These are phyloP conservation scores for Colletotrichum acutatum DNA, from an alignment of 2,329 filamentous ascomycete genomes.

Conservation along the genomic window DNA sequence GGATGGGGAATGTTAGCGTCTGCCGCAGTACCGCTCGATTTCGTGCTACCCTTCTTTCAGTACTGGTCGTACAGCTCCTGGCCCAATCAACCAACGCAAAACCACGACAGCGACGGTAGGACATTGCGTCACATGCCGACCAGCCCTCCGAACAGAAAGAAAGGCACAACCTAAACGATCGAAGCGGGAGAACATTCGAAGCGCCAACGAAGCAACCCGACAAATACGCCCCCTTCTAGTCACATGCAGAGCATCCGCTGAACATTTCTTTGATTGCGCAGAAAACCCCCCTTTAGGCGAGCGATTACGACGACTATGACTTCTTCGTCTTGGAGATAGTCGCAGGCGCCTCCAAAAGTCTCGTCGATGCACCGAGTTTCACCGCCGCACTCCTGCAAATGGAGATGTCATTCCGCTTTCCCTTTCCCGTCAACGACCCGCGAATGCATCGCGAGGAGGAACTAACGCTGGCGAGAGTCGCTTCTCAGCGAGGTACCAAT, in stretches of 20 bases:
- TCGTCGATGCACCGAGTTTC: slow-evolving; percentile 21
- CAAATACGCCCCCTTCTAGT: slow-evolving; percentile 13
- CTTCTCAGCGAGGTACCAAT: slow-evolving; percentile 43
- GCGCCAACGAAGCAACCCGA: background rate
- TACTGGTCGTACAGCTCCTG: background rate
- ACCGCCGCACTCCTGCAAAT: slow-evolving; percentile 13
- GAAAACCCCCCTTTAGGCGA: background rate
- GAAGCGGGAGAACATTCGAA: slow-evolving; percentile 1
- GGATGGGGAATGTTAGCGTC: slow-evolving; percentile 14
- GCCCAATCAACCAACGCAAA: slow-evolving; percentile 18
- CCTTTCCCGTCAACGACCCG: slow-evolving; percentile 45
- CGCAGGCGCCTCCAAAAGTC: slow-evolving; percentile 12
- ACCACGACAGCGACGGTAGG: slow-evolving; percentile 13
- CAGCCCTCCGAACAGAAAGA: slow-evolving; percentile 1
- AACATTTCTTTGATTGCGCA: background rate
- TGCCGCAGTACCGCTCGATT: slow-evolving; percentile 1
- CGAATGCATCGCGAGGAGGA: slow-evolving; percentile 52
- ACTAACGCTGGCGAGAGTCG: slow-evolving; percentile 45
- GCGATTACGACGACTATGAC: slow-evolving; percentile 19
- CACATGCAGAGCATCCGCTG: slow-evolving; percentile 10
- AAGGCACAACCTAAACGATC: background rate
- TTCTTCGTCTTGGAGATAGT: slow-evolving; percentile 21
- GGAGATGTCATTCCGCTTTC: slow-evolving; percentile 53
- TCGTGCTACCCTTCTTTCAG: slow-evolving; percentile 20
- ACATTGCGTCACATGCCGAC: slow-evolving; percentile 40